A percentile compares a stretch with the other conserved stretches of the same genome.
Evolutionary conservation across 768 basidiomycete species (phyloP).

Genomic region (Hemileccinum rubropunctum): DNA sequence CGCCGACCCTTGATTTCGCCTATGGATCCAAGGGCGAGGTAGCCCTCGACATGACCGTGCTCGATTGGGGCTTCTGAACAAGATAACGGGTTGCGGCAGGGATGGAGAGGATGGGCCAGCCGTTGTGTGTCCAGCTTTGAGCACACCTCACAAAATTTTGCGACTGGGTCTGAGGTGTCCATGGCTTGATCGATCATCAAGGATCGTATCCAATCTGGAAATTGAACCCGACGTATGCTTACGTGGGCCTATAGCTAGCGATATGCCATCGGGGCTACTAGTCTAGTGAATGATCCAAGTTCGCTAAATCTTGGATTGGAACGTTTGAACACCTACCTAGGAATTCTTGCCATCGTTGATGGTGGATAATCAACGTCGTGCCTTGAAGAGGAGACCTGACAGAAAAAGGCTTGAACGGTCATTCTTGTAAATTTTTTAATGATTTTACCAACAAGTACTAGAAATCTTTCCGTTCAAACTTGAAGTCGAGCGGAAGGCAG

Average conservation of each 20-base stretch:
- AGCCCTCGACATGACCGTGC: no score
- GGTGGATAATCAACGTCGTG: no score
- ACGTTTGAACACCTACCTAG: no score
- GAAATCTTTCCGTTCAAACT: no score
- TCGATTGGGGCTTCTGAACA: conserved; percentile 5
- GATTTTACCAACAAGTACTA: no score
- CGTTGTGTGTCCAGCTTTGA: conserved; percentile 4
- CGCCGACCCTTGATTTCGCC: conserved; percentile 14
- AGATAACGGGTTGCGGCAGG: neutral
- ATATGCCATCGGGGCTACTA: neutral
- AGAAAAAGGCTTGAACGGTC: no score
- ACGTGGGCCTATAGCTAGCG: neutral
- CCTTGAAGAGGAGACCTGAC: no score
- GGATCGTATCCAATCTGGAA: neutral
- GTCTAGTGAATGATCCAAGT: no score
- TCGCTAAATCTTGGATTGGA: no score
- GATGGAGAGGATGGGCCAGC: neutral
- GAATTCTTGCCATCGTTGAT: no score
- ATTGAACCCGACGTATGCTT: neutral
- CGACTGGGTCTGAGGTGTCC: neutral
- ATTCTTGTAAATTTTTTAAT: no score
- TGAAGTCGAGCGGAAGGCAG: no score
- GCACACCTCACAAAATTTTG: conserved; percentile 5
- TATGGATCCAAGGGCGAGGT: conserved; percentile 8
- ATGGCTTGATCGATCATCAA: conserved; percentile 3